Evolutionary conservation across 768 basidiomycete genomes (phyloP).

Genomic region (Peribolospora baueri): DNA sequence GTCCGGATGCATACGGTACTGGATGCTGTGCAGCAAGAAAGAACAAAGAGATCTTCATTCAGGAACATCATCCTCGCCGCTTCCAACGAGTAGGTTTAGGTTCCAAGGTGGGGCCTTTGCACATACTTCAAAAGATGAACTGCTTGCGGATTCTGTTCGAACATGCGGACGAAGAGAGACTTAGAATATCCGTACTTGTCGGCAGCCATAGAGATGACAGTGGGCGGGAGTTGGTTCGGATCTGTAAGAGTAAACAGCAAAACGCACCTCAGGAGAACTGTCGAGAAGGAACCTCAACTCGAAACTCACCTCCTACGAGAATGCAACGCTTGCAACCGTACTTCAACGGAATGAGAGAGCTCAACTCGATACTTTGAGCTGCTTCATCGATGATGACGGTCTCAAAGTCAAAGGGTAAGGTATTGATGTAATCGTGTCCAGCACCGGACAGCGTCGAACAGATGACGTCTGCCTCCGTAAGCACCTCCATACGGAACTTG

Average conservation of each 20-base stretch:
- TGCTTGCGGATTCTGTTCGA: conserved; percentile 49
- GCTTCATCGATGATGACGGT: conserved; percentile 96
- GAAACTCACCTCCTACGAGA: conserved; percentile 56
- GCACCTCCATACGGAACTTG: conserved; percentile 44
- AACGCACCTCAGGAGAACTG: not conserved
- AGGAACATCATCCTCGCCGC: not conserved
- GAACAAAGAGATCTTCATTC: not conserved
- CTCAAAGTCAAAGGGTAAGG: conserved; percentile 50
- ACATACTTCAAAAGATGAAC: conserved; percentile 70
- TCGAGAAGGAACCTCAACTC: not conserved
- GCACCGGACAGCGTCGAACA: conserved; percentile 82
- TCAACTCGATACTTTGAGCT: conserved; percentile 84
- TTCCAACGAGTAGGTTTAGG: not conserved
- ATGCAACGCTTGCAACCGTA: conserved; percentile 61
- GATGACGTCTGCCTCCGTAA: conserved; percentile 73
- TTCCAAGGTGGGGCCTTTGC: not conserved
- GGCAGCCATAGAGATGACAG: conserved; percentile 44
- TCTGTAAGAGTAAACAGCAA: conserved; percentile 13
- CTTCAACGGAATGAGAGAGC: conserved; percentile 80
- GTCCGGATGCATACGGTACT: conserved; percentile 97
- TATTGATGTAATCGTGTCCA: conserved; percentile 62
- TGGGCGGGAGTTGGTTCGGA: conserved; percentile 68
- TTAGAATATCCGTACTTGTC: conserved; percentile 53
- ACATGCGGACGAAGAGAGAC: conserved; percentile 65
- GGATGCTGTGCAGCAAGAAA: conserved; percentile 37